A percentile compares a stretch with the other conserved stretches of the same genome.
These are phyloP conservation scores for Artemisia argyi DNA, from an alignment of 129 eudicot genomes.

Conservation along the genomic window DNA sequence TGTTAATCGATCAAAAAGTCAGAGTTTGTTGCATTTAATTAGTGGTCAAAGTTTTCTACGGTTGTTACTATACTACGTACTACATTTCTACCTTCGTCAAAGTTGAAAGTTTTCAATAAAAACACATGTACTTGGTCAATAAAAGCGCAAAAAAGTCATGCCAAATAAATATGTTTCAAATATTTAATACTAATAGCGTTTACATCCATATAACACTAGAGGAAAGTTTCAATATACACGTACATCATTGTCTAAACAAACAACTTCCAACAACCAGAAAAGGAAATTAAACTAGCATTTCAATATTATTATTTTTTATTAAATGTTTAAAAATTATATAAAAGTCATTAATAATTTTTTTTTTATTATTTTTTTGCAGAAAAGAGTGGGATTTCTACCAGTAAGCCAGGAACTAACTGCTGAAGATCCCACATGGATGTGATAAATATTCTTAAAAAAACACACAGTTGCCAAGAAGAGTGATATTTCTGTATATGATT, in stretches of 20 bases:
- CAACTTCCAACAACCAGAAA: no score
- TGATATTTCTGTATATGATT: slow-evolving; percentile 29
- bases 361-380: slow-evolving; percentile 44
- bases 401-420: slow-evolving; percentile 32
- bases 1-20: no score
- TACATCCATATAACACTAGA: no score
- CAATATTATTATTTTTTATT: no score
- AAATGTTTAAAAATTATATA: neutral
- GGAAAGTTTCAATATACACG: no score
- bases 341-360: neutral
- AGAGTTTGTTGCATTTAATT: no score
- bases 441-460: neutral
- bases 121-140: neutral
- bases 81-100: no score
- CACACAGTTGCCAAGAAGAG: slow-evolving; percentile 30
- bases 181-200: no score
- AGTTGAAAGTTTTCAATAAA: slow-evolving; percentile 6
- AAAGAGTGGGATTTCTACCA: slow-evolving; percentile 59
- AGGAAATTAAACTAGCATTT: no score
- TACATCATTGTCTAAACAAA: no score
- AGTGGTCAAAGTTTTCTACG: no score
- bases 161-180: neutral
- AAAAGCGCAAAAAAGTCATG: neutral
- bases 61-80: no score
- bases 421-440: slow-evolving; percentile 20